Evolutionary conservation across 345 rosid species (phyloP), one percentile per base, ranked within the genome.

Genomic region (Firmiana major): DNA sequence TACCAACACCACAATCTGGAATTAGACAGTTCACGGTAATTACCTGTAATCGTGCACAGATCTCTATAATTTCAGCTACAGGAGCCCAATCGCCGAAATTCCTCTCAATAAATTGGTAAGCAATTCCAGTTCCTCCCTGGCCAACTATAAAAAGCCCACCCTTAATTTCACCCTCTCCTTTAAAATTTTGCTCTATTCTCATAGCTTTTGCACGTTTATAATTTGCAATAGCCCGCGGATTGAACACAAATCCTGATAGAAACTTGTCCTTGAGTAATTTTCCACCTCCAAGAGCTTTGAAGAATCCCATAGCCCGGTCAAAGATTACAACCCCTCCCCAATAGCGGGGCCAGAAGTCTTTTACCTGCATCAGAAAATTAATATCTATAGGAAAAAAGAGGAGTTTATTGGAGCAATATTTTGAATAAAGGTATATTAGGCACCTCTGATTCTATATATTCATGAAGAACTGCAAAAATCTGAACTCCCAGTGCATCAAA

Each of bases 71-170:
- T 86, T 91, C 92, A 59, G 88, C 79, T 42, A 80, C 28, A 49
- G 95, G 93, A 34, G 95, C 89, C 92, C 93, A 88, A 76, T 91
- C 93, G 1, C 90, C 93, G 53, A 91, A 91, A 64, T 87, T 91
- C 84, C 91, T 87, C 84, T 91, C 93, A n/a, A 89, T 88, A 57
- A 91, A 89, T 79, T 87, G 89, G 80, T 87, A 89, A 43, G 88
- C 91, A 34, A 89, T 81, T 71, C 93, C 93, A 71, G 78, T 80
- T 68, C 78, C 85, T 71, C 90, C 88, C 9, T 63, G 75, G n/a
- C 90, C 93, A 66, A 88, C 80, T 38, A 88, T 68, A 57, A 89
- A 85, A 17, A 91, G 90, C 24, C 95, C 91, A 38, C 91, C 95
- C 74, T 88, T 89, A 63, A 88, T 88, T 78, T 87, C 87, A 22